phyloP scores from a whole-genome alignment of 345 rosid species.

The Linum trigynum region DNA sequence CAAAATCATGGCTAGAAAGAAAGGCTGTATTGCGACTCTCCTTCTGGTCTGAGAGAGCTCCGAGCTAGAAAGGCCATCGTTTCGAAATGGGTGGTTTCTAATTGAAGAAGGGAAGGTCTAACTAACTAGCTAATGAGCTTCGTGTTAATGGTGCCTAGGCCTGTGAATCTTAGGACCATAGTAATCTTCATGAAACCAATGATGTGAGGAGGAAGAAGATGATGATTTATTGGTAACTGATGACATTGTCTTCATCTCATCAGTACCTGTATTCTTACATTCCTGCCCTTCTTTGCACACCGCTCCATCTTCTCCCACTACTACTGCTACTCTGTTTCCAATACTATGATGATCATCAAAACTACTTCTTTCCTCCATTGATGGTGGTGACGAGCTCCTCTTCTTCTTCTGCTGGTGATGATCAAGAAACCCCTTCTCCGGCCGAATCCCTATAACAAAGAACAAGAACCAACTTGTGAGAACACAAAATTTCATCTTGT shows the following conservation, averaged over 20 bases:
- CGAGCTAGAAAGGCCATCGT: too few relatives aligned
- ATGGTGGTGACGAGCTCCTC: not conserved
- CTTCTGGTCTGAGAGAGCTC: too few relatives aligned
- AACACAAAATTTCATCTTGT: too few relatives aligned
- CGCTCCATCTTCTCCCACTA: not conserved
- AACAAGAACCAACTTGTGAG: too few relatives aligned
- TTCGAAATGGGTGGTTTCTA: too few relatives aligned
- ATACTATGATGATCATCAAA: not conserved
- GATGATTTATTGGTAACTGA: not conserved
- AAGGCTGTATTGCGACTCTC: too few relatives aligned
- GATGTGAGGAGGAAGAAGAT: not conserved
- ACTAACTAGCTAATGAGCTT: too few relatives aligned
- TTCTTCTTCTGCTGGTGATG: not conserved
- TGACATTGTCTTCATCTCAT: not conserved
- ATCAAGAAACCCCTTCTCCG: not conserved
- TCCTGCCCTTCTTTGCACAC: not conserved
- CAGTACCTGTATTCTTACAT: not conserved
- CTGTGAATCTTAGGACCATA: not conserved
- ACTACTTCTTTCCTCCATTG: not conserved
- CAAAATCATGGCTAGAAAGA: too few relatives aligned
- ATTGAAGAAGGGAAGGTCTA: too few relatives aligned
- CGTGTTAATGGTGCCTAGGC: not conserved
- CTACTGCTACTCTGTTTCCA: not conserved
- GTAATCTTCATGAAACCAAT: not conserved
- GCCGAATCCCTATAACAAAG: not conserved